Conservation (phyloP, 1,284 basidiomycete species). For the Cryptococcus wingfieldii region DNA sequence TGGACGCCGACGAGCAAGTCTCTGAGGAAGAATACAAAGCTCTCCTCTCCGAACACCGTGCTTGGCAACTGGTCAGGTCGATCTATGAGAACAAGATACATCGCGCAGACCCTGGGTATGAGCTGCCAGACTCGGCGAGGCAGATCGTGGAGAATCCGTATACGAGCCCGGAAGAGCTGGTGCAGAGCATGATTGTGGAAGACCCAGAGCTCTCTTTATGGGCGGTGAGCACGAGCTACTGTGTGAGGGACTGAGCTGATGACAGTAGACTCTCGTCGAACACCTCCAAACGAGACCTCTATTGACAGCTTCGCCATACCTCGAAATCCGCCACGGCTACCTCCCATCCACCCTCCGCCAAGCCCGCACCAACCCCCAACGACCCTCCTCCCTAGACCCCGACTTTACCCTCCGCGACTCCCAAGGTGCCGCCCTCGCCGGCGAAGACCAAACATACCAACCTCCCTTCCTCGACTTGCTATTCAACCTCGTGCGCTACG, state of each 20-base stretch:
- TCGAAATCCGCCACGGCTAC: conserved; percentile 45
- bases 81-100: conserved; percentile 40
- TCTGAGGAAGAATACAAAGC: conserved; percentile 31
- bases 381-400: conserved; percentile 36
- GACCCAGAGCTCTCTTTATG: conserved; percentile 38
- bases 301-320: conserved; percentile 31
- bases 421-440: conserved; percentile 35
- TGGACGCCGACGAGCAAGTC: conserved; percentile 24
- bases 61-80: conserved; percentile 42
- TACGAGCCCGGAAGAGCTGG: conserved; percentile 37
- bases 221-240: conserved; percentile 22
- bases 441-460: conserved; percentile 46
- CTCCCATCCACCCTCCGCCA: conserved; percentile 40
- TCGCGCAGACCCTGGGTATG: conserved; percentile 29
- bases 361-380: conserved; percentile 21
- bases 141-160: conserved; percentile 37
- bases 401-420: conserved; percentile 46
- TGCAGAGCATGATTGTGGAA: conserved; percentile 41
- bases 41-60: conserved; percentile 41
- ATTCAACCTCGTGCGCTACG: conserved; percentile 50
- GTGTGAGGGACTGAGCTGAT: background rate
- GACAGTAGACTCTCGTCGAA: conserved; percentile 32
- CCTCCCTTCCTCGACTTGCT: conserved; percentile 39
- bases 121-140: conserved; percentile 21
- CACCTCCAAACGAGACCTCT: conserved; percentile 42